Base-by-base conservation (phyloP, 495 filamentous ascomycete genomes). In the Echria macrotheca region DNA sequence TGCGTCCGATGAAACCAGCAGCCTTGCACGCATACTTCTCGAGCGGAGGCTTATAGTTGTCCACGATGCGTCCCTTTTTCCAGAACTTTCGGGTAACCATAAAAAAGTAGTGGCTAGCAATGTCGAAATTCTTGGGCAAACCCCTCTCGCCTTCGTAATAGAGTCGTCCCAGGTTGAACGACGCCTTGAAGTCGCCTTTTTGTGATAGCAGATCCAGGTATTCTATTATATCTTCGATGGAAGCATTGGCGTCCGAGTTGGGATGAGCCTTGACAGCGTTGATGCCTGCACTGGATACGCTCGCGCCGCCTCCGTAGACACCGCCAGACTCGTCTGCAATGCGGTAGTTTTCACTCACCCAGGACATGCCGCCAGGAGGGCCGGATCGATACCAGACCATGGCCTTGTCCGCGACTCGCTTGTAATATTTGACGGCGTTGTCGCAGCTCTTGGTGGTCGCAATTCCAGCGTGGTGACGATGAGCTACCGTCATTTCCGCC, bases 291-390 rank as follows among this genome's bases (percentile, higher is more conserved):
- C 90, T 96, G 21, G 81, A 80, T n/a, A 85, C 83, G 56, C 90
- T 96, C 17, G 93, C 93, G 5, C 93, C 93, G 64, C 95, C 86
- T 6, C 93, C 94, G 59, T 96, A 99, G 21, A 95, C 87, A 33
- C 93, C 93, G 18, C 93, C 94, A 15, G 82, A 75, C 37, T 96
- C 89, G 61, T 99, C 94, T 11, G 89, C 88, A 51, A 90, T 73
- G 36, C 86, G 74, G 66, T 89, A 91, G 18, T 83, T 78, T 53
- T 96, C 81, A 18, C 78, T 77, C 3, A 82, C 69, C 70, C 93
- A 78, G n/a, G 72, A 63, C 66, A 84, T 83, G 1, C 91, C 94
- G 11, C 94, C 94, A 2, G 94, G 94, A 0, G 94, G 94, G 0
- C 94, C 94, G 2, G 89, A 87, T 31, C 87, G 78, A 52, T 81